A percentile compares a stretch with the other conserved stretches of the same genome.
phyloP scores from a whole-genome alignment of 148 eudicot genomes.

The Rhododendron ovatum region DNA sequence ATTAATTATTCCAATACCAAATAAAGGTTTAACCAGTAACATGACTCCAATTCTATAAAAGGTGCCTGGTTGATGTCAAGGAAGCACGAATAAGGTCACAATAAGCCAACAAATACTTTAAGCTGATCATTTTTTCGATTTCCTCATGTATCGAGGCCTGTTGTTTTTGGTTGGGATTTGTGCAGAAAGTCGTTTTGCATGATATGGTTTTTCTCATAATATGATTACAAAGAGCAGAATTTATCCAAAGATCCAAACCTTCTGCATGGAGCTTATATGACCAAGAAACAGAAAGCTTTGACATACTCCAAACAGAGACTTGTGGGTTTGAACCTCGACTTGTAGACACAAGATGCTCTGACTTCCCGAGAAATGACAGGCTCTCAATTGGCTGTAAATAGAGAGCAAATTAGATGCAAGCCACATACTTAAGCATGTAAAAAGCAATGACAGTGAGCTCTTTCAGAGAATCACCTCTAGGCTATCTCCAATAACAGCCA shows the following conservation, averaged over 20 bases:
- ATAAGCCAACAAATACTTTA: no score
- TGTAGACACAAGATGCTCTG: slow-evolving; percentile 69
- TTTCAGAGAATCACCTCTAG: slow-evolving; percentile 44
- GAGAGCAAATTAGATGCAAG: not conserved
- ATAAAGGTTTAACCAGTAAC: not conserved
- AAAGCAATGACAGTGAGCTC: not conserved
- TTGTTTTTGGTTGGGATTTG: not conserved
- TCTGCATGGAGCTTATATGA: slow-evolving; percentile 68
- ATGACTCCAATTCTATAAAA: not conserved
- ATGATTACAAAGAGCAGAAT: not conserved
- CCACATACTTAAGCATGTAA: not conserved
- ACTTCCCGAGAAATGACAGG: slow-evolving; percentile 73
- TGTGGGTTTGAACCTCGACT: slow-evolving; percentile 64
- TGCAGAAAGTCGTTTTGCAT: not conserved
- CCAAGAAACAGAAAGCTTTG: slow-evolving; percentile 57
- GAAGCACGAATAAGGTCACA: not conserved
- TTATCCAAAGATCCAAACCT: slow-evolving; percentile 44
- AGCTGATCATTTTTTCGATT: not conserved
- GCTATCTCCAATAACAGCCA: slow-evolving; percentile 73
- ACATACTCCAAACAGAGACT: slow-evolving; percentile 68
- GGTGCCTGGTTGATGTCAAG: not conserved
- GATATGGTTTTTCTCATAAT: not conserved
- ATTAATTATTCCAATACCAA: not conserved
- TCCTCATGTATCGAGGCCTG: not conserved
- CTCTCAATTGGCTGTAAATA: slow-evolving; percentile 57